A percentile compares a stretch with the other conserved stretches of the same genome.
Evolutionary conservation across 2,329 filamentous ascomycete genomes (phyloP).

Genomic region (Alternaria angustiovoidea): DNA sequence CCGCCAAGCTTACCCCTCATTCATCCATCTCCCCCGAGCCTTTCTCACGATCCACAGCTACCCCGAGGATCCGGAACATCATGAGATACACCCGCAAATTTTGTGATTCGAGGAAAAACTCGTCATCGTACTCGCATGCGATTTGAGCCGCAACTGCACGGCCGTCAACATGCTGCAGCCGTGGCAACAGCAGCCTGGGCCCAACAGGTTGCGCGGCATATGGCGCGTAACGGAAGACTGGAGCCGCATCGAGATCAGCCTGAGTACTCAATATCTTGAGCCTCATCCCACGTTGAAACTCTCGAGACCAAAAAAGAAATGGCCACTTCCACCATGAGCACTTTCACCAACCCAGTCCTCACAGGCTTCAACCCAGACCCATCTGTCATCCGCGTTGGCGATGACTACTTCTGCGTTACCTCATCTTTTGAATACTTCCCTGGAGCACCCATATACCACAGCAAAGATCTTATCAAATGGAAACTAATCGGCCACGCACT

Average conservation of each 20-base stretch:
- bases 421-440: constrained; percentile 64
- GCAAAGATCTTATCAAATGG: constrained; percentile 61
- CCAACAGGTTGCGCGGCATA: background rate
- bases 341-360: constrained; percentile 14
- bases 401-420: constrained; percentile 58
- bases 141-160: background rate
- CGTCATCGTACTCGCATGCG: background rate
- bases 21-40: background rate
- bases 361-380: constrained; percentile 61
- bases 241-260: background rate
- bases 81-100: background rate
- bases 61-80: background rate
- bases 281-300: background rate
- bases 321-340: background rate
- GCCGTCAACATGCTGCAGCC: background rate
- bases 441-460: constrained; percentile 61
- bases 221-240: background rate
- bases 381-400: constrained; percentile 54
- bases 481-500: constrained; percentile 53
- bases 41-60: constrained; percentile 4
- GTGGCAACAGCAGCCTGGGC: background rate
- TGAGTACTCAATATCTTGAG: background rate
- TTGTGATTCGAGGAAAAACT: constrained; percentile 13
- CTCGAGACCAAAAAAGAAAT: background rate
- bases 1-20: constrained; percentile 16